Evolutionary conservation across 1,284 basidiomycete genomes (phyloP).

Genomic region (Schizophyllum amplum): DNA sequence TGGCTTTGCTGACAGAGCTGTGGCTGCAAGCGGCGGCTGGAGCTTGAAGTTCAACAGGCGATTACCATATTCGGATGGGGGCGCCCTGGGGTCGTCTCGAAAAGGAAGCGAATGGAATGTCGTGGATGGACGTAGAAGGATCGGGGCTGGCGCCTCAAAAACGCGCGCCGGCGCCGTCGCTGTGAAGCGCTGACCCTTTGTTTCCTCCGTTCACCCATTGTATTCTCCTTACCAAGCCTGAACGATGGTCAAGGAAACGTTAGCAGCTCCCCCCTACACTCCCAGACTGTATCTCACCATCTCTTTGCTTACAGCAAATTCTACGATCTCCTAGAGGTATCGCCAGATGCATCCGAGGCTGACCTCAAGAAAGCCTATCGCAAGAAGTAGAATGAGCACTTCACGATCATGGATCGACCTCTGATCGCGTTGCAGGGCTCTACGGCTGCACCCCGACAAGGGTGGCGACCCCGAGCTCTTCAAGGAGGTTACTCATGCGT

Average conservation of each 20-base stretch:
- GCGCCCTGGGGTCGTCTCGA: background rate
- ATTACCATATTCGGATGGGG: background rate
- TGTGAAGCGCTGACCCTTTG: constrained; percentile 13
- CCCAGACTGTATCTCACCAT: constrained; percentile 8
- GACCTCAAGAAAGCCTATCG: constrained; percentile 94
- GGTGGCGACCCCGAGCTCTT: constrained; percentile 95
- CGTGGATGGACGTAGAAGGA: constrained; percentile 4
- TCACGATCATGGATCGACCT: constrained; percentile 10
- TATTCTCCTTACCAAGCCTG: constrained; percentile 14
- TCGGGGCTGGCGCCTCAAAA: constrained; percentile 4
- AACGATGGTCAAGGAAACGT: constrained; percentile 68
- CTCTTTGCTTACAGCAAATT: constrained; percentile 53
- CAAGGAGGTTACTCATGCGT: constrained; percentile 98
- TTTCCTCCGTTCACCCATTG: constrained; percentile 13
- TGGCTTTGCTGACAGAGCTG: too few relatives aligned
- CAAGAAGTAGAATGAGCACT: constrained; percentile 59
- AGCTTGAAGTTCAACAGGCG: background rate
- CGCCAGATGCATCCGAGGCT: constrained; percentile 67
- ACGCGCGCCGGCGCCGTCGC: background rate
- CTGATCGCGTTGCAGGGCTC: constrained; percentile 48
- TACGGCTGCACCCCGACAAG: constrained; percentile 92
- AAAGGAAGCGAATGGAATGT: constrained; percentile 2
- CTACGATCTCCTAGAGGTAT: constrained; percentile 82
- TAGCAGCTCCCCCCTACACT: constrained; percentile 17
- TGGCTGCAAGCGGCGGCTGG: background rate